phyloP scores from a whole-genome alignment of 2,329 filamentous ascomycete genomes.

The Mollisiaceae sp. region DNA sequence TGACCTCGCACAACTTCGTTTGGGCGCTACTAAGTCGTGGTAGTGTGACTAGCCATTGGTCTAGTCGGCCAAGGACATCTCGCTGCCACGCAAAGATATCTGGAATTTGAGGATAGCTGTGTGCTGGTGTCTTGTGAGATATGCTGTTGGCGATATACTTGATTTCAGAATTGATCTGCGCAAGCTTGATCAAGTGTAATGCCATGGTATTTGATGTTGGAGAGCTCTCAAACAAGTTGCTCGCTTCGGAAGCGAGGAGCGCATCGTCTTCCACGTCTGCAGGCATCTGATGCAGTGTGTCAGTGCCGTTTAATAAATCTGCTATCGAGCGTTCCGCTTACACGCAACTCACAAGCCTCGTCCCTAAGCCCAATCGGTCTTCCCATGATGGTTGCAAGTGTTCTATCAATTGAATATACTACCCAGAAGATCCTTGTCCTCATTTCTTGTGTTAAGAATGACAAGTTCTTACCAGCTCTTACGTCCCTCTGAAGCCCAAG shows the following conservation, averaged over 20 bases:
- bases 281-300: conserved; percentile 25
- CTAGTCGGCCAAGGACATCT: conserved; percentile 48
- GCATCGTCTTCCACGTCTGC: conserved; percentile 32
- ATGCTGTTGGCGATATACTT: conserved; percentile 61
- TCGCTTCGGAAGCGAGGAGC: conserved; percentile 6
- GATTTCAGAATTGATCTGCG: conserved; percentile 60
- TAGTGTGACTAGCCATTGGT: conserved; percentile 48
- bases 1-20: conserved; percentile 48
- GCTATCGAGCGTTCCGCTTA: conserved; percentile 35
- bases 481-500: conserved; percentile 57
- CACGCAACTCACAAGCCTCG: conserved; percentile 58
- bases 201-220: conserved; percentile 17
- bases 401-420: conserved; percentile 56
- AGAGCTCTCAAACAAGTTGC: neutral
- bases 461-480: conserved; percentile 49
- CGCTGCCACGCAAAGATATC: conserved; percentile 54
- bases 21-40: conserved; percentile 36
- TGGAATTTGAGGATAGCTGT: conserved; percentile 53
- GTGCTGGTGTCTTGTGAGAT: conserved; percentile 51
- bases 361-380: conserved; percentile 59
- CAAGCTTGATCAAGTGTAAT: conserved; percentile 54
- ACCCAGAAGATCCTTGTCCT: conserved; percentile 61
- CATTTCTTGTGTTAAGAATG: conserved; percentile 57
- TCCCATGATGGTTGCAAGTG: conserved; percentile 60
- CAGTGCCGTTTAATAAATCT: neutral